Conservation (phyloP, 129 eudicot genomes). For the Ambrosia trifida region DNA sequence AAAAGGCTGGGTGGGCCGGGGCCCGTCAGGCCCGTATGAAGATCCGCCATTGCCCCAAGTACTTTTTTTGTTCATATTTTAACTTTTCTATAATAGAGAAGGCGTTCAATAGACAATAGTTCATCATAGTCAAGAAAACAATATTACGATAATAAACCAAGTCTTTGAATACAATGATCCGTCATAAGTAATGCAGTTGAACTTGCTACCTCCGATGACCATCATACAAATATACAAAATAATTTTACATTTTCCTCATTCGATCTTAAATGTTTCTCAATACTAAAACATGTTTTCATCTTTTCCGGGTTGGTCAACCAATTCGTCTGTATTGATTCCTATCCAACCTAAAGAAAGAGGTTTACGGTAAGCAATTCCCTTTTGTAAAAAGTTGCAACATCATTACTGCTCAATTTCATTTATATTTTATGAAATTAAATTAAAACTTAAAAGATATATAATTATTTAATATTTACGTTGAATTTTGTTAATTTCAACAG, state of each 20-base stretch:
- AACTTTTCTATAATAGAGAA: background rate
- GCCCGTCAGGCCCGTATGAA: too few relatives aligned
- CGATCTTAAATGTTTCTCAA: background rate
- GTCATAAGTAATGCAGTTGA: background rate
- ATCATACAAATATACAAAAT: constrained; percentile 3
- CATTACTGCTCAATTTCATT: background rate
- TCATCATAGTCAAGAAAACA: background rate
- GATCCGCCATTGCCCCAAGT: too few relatives aligned
- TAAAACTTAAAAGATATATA: background rate
- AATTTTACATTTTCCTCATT: background rate
- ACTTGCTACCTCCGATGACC: background rate
- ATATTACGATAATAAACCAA: background rate
- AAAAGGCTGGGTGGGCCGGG: too few relatives aligned
- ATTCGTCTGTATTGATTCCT: constrained; percentile 38
- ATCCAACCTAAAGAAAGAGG: constrained; percentile 65
- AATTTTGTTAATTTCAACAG: constrained; percentile 37
- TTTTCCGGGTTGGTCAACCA: constrained; percentile 34
- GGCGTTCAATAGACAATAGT: too few relatives aligned
- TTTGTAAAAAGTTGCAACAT: background rate
- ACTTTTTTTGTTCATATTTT: background rate
- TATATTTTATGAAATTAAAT: background rate
- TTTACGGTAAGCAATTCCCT: constrained; percentile 69
- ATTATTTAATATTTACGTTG: background rate
- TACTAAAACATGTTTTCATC: constrained; percentile 28
- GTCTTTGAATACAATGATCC: background rate